Base-by-base conservation (phyloP, 306 rosid species). In the Astragalus glycyphyllos region DNA sequence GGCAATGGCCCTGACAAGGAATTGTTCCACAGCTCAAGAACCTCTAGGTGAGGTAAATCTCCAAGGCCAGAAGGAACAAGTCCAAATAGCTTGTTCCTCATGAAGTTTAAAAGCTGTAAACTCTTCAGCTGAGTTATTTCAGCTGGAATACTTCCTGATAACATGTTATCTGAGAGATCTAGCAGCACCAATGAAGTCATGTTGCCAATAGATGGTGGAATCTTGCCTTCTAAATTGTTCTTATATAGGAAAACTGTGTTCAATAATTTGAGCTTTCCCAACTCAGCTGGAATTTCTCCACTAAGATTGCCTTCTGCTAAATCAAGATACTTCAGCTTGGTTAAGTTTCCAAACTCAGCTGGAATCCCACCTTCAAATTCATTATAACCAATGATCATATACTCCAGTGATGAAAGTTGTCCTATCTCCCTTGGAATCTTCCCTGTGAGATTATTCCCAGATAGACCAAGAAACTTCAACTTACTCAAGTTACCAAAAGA, bases 1-100 rank as follows among this genome's bases (percentile, higher is more conserved):
- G 97, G 98, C 73, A 94, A 61, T 79, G 81, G 47, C 40, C 98
- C 98, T 5, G 91, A 78, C 46, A 94, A 79, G 4, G 98, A 87
- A 77, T 94, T 94, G 79, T 94, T 88, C 97, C 97, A 94, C 10
- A 94, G 86, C 86, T 87, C 97, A 75, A 94, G 88, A 29, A 84
- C 92, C 67, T 69, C 74, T 13, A 90, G 75, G 12, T 87, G 84
- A 54, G 73, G 66, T 82, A 90, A 82, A 41, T 77, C 84, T 47
- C 88, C 96, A 10, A 94, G 54, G 42, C 87, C 89, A 8, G 80
- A 31, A 53, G 98, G 98, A 8, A 90, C 90, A 11, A 84, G 79
- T 60, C 98, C 97, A 12, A 95, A 79, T 72, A 94, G 54, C 76
- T 59, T 60, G 61, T 94, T 94, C 35, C 92, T 62, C 97, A 90